phyloP scores from a whole-genome alignment of 805 yeast species.

The Lipomyces sp. region DNA sequence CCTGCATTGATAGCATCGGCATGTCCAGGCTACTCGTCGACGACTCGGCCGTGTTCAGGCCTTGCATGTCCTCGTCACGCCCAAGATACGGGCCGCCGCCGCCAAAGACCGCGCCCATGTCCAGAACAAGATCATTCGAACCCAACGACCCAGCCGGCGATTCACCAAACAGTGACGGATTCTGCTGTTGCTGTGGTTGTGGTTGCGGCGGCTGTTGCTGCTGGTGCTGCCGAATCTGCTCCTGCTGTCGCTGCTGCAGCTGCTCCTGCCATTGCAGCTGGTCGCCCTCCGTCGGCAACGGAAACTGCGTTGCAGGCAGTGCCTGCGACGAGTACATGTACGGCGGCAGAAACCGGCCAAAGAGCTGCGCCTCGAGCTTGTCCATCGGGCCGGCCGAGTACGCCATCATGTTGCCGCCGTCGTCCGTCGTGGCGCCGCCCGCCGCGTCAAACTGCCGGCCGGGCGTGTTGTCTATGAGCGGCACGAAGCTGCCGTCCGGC shows the following conservation, averaged over 20 bases:
- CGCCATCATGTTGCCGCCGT: conserved; percentile 26
- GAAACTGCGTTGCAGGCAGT: not conserved
- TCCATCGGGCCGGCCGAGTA: conserved; percentile 84
- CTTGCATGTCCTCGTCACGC: no score
- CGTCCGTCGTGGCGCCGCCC: not conserved
- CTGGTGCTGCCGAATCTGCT: not conserved
- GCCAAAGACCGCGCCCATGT: no score
- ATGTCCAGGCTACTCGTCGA: no score
- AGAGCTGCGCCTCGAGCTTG: conserved; percentile 75
- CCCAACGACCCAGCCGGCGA: no score
- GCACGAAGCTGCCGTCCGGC: not conserved
- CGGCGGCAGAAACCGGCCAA: conserved; percentile 81
- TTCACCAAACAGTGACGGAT: no score
- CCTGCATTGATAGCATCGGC: not conserved
- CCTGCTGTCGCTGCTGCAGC: not conserved
- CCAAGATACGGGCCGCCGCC: no score
- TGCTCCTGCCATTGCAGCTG: not conserved
- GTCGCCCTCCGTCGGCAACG: not conserved
- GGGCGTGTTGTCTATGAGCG: not conserved
- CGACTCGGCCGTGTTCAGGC: no score
- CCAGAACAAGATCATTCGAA: no score
- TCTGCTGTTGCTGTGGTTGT: not conserved
- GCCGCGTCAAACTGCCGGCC: not conserved
- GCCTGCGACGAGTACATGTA: conserved; percentile 53
- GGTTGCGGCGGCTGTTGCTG: not conserved